A percentile compares a stretch with the other conserved stretches of the same genome.
phyloP scores from a whole-genome alignment of 2,329 filamentous ascomycete species.

The Scortechinia acanthostroma region DNA sequence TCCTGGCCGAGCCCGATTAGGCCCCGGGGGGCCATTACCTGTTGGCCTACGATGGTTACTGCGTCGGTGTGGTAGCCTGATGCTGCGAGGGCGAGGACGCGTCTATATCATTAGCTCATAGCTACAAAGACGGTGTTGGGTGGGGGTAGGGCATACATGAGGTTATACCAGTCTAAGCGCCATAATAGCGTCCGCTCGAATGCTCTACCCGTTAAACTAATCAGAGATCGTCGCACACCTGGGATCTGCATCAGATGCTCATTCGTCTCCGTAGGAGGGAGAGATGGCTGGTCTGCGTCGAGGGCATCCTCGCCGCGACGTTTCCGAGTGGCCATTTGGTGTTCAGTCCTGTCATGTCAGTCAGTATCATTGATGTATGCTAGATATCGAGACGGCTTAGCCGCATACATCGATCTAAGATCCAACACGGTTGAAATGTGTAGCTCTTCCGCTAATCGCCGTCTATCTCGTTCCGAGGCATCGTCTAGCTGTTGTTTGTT shows the following conservation, averaged over 20 bases:
- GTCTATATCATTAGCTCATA: neutral
- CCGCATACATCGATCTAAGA: neutral
- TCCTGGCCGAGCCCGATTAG: constrained; percentile 46
- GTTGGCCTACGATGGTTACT: constrained; percentile 41
- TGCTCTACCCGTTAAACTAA: neutral
- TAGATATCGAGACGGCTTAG: neutral
- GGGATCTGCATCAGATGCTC: neutral
- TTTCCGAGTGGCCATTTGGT: neutral
- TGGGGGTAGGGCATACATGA: neutral
- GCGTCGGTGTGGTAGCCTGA: constrained; percentile 26
- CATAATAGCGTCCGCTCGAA: neutral
- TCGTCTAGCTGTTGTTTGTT: neutral
- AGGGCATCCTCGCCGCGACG: neutral
- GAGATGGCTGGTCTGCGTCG: neutral
- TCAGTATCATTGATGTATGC: too few species aligned
- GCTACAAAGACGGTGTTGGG: neutral
- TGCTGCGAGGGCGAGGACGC: neutral
- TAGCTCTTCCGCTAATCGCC: neutral
- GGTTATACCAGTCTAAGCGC: neutral
- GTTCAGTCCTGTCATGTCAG: neutral
- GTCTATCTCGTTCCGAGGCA: constrained; percentile 1
- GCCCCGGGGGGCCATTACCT: constrained; percentile 46
- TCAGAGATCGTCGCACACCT: neutral
- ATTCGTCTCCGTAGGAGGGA: neutral
- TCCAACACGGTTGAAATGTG: neutral